Base-by-base conservation (phyloP, 305 asterid genomes). In the Solanum chacoense region DNA sequence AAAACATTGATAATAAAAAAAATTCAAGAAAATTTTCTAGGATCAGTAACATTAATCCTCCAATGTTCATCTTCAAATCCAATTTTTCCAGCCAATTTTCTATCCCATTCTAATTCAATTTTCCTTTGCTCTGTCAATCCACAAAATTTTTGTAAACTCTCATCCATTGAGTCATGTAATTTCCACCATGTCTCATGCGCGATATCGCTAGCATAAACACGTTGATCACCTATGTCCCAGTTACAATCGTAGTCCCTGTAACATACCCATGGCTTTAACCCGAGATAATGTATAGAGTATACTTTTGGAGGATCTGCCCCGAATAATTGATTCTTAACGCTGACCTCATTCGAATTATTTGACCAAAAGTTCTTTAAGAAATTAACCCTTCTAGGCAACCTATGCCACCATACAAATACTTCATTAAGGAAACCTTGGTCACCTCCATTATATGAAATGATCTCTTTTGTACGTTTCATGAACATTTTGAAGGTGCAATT, bases 381-480 rank as follows among this genome's bases (percentile, higher is more conserved):
- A 59, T 97, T 97, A 1, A 94, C 94, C 35, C 98, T 89, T 77
- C 98, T 78, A 6, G 98, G 98, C 75, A 97, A 69, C 22, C 99
- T 88, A 87, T 97, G 99, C 99, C 98, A 96, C 96, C 96, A 95
- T 6, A 94, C 96, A 84, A 93, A 97, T 0, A 96, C 89, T 92
- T 97, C 98, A 88, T 97, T 97, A 11, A 97, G 89, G 40, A 94
- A 97, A 0, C 99, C 98, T 85, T 97, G 98, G n/a, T 97, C 99
- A 20, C 99, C 99, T 59, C 99, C 99, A 78, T 97, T 97, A 92
- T 96, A 95, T 7, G 99, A 97, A 24, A 92, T 91, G 7, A 97
- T 92, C 65, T 94, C 94, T n/a, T 89, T 85, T 72, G 90, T 90
- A 3, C 91, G 93, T 37, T 91, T 40, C 96, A 97, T 96, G 36